phyloP scores from a whole-genome alignment of 2,329 filamentous ascomycete species.

The Colletotrichum lindemuthianum region DNA sequence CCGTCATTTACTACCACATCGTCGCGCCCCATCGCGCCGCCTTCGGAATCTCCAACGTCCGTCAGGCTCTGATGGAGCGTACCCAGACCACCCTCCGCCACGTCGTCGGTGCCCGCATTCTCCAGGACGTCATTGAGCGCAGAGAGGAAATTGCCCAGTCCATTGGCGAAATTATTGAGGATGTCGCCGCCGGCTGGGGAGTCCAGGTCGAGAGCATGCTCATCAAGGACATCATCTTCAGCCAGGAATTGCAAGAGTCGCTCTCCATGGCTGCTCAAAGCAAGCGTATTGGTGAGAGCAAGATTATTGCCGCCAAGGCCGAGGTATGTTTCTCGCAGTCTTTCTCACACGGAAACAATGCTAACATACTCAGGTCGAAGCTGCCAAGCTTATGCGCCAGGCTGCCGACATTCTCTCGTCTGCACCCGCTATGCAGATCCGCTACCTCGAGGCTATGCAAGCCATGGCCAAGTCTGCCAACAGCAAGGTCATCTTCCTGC shows the following conservation, averaged over 20 bases:
- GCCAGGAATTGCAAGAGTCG: slow-evolving; percentile 92
- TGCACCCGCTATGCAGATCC: slow-evolving; percentile 97
- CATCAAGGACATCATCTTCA: slow-evolving; percentile 99
- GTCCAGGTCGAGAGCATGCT: slow-evolving; percentile 98
- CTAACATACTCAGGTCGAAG: slow-evolving; percentile 71
- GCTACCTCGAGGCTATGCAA: slow-evolving; percentile 98
- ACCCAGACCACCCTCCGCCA: slow-evolving; percentile 98
- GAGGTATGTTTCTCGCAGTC: slow-evolving; percentile 62
- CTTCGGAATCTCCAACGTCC: slow-evolving; percentile 94
- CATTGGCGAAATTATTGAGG: slow-evolving; percentile 97
- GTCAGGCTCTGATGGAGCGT: slow-evolving; percentile 95
- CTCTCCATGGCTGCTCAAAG: slow-evolving; percentile 98
- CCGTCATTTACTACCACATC: slow-evolving; percentile 99
- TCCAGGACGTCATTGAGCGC: slow-evolving; percentile 98
- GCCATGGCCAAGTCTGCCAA: slow-evolving; percentile 96
- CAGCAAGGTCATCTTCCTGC: slow-evolving; percentile 88
- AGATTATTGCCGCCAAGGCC: slow-evolving; percentile 96
- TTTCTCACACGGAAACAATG: background rate
- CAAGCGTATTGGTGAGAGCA: slow-evolving; percentile 98
- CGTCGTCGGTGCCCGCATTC: slow-evolving; percentile 92
- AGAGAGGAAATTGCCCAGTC: slow-evolving; percentile 96
- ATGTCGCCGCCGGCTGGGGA: slow-evolving; percentile 93
- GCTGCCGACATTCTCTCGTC: slow-evolving; percentile 93
- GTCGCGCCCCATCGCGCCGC: slow-evolving; percentile 94
- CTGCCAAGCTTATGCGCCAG: slow-evolving; percentile 91